Evolutionary conservation across 1,284 basidiomycete species (phyloP).

Genomic region (Tetrapyrgos nigripes): DNA sequence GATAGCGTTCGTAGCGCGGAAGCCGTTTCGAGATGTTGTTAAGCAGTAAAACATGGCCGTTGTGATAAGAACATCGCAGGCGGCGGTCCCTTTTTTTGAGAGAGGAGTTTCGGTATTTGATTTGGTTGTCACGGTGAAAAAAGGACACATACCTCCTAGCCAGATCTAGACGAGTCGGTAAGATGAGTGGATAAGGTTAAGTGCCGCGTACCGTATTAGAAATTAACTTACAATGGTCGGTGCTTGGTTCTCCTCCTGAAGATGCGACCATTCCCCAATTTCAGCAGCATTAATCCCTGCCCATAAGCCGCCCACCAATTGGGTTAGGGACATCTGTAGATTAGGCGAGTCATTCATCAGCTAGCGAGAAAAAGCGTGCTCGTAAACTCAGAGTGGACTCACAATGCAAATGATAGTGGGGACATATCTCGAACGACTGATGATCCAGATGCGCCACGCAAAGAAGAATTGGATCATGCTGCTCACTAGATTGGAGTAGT

Average conservation of each 20-base stretch:
- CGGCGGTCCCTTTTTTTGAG: background rate
- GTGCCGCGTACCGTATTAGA: too few species aligned
- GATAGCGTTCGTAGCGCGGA: constrained; percentile 1
- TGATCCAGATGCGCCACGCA: constrained; percentile 6
- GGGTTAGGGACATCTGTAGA: too few species aligned
- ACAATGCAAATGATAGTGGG: background rate
- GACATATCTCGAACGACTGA: background rate
- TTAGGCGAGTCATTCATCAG: too few species aligned
- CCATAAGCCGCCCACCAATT: too few species aligned
- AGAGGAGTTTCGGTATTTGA: constrained; percentile 25
- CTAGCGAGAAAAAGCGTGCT: background rate
- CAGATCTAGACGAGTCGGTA: too few species aligned
- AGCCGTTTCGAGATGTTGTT: background rate
- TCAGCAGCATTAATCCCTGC: too few species aligned
- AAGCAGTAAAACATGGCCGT: background rate
- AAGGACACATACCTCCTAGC: constrained; percentile 33
- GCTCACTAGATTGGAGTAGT: constrained; percentile 4
- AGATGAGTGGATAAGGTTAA: too few species aligned
- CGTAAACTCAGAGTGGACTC: background rate
- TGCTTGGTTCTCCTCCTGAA: too few species aligned
- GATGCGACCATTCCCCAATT: too few species aligned
- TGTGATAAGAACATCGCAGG: background rate
- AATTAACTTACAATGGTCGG: too few species aligned
- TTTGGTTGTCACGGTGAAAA: constrained; percentile 28
- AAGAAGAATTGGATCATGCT: constrained; percentile 14